These are phyloP conservation scores for Sanghuangporus sanghuang DNA, from an alignment of 1,284 basidiomycete genomes.

Conservation along the genomic window DNA sequence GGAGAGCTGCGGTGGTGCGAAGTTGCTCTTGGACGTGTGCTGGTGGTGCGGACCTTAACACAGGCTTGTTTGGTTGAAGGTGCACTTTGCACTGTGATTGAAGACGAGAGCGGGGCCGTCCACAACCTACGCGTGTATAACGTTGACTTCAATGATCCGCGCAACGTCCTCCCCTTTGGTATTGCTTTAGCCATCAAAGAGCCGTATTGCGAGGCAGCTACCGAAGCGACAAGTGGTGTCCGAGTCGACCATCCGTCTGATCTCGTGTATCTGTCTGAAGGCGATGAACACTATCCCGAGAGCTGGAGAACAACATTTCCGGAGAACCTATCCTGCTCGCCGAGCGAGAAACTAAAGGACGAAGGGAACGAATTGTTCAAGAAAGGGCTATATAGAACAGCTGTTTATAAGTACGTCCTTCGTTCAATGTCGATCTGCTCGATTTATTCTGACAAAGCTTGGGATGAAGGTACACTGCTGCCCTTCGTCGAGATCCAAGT, in stretches of 20 bases:
- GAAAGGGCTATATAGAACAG: constrained; percentile 6
- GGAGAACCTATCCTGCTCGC: neutral
- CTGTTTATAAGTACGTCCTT: constrained; percentile 9
- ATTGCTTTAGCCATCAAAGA: constrained; percentile 15
- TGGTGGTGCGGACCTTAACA: constrained; percentile 10
- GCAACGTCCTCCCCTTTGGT: constrained; percentile 9
- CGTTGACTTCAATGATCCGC: neutral
- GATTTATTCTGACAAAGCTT: neutral
- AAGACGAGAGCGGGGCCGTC: constrained; percentile 11
- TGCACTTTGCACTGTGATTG: constrained; percentile 10
- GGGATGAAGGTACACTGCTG: constrained; percentile 9
- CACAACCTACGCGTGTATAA: constrained; percentile 14
- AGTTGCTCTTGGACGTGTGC: neutral
- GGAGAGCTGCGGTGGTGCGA: constrained; percentile 15
- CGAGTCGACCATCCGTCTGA: constrained; percentile 15
- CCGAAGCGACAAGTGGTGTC: constrained; percentile 13
- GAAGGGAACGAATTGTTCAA: constrained; percentile 15
- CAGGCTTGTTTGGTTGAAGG: constrained; percentile 10
- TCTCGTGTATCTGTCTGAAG: constrained; percentile 11
- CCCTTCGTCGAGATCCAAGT: constrained; percentile 1
- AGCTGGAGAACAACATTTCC: constrained; percentile 11
- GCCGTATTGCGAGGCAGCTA: constrained; percentile 17
- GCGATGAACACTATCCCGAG: constrained; percentile 8
- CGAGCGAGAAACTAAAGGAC: constrained; percentile 14
- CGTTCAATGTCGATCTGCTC: neutral